Evolutionary conservation across 2,329 filamentous ascomycete genomes (phyloP).

Genomic region (Thelonectria olida): DNA sequence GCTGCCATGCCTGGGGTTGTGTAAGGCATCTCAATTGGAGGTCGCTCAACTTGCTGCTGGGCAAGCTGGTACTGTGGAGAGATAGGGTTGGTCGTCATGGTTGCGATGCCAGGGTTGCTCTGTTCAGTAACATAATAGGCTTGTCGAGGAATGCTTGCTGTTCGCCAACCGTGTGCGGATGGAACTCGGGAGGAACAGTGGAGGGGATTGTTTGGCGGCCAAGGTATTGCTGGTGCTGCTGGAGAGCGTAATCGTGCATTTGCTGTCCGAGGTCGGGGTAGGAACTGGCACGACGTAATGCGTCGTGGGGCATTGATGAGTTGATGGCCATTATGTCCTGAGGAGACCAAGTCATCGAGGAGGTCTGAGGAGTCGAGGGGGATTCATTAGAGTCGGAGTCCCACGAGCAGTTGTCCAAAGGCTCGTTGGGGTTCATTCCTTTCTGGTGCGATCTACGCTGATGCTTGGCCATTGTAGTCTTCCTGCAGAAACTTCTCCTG

Average conservation of each 20-base stretch:
- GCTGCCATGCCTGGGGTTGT: constrained; percentile 56
- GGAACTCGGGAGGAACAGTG: constrained; percentile 54
- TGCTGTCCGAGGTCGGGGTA: constrained; percentile 65
- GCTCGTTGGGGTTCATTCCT: constrained; percentile 64
- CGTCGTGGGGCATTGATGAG: constrained; percentile 46
- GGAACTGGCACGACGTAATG: constrained; percentile 62
- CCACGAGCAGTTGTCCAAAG: constrained; percentile 62
- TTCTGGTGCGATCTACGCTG: constrained; percentile 70
- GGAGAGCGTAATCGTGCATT: constrained; percentile 52
- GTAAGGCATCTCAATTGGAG: constrained; percentile 61
- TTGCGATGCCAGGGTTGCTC: constrained; percentile 69
- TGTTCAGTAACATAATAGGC: constrained; percentile 69
- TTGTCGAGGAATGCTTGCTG: constrained; percentile 57
- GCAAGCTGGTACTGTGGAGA: constrained; percentile 62
- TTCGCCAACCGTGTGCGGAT: constrained; percentile 52
- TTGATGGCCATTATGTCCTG: constrained; percentile 52
- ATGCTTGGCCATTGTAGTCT: constrained; percentile 77
- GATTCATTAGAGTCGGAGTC: constrained; percentile 68
- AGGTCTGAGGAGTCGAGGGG: constrained; percentile 66
- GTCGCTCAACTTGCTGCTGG: constrained; percentile 57
- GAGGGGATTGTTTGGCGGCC: constrained; percentile 59
- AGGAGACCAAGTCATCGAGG: constrained; percentile 61
- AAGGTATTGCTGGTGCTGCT: constrained; percentile 49
- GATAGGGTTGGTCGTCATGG: constrained; percentile 64
- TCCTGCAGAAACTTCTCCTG: constrained; percentile 71